Evolutionary conservation across 2,329 filamentous ascomycete genomes (phyloP).

Genomic region (Pseudodiploospora longispora): DNA sequence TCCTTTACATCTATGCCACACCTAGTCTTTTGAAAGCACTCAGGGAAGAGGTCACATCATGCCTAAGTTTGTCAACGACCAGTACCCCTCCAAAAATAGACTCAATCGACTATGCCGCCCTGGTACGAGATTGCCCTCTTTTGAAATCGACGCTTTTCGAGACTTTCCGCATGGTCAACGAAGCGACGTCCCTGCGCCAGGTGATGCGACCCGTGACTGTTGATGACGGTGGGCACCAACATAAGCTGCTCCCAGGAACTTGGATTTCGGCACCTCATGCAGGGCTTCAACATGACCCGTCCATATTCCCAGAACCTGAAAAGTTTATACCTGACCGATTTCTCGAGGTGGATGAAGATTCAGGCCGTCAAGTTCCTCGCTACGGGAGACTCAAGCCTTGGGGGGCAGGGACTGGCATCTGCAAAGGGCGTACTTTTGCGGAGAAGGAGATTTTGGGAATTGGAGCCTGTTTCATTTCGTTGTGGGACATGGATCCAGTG

Average conservation of each 20-base stretch:
- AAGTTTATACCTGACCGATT: slow-evolving; percentile 16
- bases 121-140: slow-evolving; percentile 10
- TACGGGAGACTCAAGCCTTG: slow-evolving; percentile 16
- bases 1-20: slow-evolving; percentile 12
- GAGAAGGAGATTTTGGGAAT: slow-evolving; percentile 15
- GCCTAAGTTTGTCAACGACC: slow-evolving; percentile 2
- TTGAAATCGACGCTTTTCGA: slow-evolving; percentile 16
- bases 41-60: slow-evolving; percentile 10
- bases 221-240: slow-evolving; percentile 6
- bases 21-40: slow-evolving; percentile 6
- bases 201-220: slow-evolving; percentile 10
- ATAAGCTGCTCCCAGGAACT: slow-evolving; percentile 12
- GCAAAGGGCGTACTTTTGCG: slow-evolving; percentile 17
- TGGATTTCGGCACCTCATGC: slow-evolving; percentile 13
- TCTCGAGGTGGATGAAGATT: slow-evolving; percentile 6
- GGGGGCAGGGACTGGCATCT: slow-evolving; percentile 15
- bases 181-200: slow-evolving; percentile 13
- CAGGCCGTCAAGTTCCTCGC: slow-evolving; percentile 3
- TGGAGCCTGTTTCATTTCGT: slow-evolving; percentile 3
- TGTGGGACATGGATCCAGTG: slow-evolving; percentile 3
- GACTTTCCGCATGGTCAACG: slow-evolving; percentile 13
- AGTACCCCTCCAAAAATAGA: slow-evolving; percentile 4
- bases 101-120: neutral
- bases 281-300: slow-evolving; percentile 9
- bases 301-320: slow-evolving; percentile 11